Conservation (phyloP, 495 filamentous ascomycete species). For the Talaromyces liani region DNA sequence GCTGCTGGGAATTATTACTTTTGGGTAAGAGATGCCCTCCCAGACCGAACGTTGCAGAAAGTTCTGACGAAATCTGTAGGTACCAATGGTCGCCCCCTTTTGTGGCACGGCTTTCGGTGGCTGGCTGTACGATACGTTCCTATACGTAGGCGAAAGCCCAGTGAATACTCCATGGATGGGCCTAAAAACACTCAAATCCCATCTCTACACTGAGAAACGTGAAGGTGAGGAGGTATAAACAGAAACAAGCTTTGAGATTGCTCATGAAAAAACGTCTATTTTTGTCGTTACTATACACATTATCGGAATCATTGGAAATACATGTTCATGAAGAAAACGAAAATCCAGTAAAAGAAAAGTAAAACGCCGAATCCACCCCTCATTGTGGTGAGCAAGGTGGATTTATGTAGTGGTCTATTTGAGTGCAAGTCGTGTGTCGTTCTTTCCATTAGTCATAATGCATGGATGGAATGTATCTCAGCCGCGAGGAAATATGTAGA, state of each 20-base stretch:
- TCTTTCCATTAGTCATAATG: background rate
- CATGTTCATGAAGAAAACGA: background rate
- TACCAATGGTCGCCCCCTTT: slow-evolving; percentile 52
- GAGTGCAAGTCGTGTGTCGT: background rate
- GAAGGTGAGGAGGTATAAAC: background rate
- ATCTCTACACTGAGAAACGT: background rate
- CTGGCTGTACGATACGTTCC: slow-evolving; percentile 54
- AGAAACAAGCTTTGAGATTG: background rate
- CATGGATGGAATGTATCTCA: background rate
- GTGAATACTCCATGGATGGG: slow-evolving; percentile 53
- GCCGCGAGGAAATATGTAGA: background rate
- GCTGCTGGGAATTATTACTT: slow-evolving; percentile 55
- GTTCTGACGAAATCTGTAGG: no score
- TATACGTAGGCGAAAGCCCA: slow-evolving; percentile 48
- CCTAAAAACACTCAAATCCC: slow-evolving; percentile 28
- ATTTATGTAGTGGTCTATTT: background rate
- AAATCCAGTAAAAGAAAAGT: background rate
- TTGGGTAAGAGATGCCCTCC: no score
- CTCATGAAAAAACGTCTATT: background rate
- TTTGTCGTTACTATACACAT: background rate
- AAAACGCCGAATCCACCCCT: background rate
- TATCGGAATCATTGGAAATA: background rate
- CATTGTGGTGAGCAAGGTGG: background rate
- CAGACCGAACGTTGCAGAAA: no score
- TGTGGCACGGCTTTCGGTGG: slow-evolving; percentile 51